Percentiles rank a stretch among this genome's conserved stretches.
These are phyloP conservation scores for Choiromyces venosus DNA, from an alignment of 495 filamentous ascomycete species.

Conservation along the genomic window DNA sequence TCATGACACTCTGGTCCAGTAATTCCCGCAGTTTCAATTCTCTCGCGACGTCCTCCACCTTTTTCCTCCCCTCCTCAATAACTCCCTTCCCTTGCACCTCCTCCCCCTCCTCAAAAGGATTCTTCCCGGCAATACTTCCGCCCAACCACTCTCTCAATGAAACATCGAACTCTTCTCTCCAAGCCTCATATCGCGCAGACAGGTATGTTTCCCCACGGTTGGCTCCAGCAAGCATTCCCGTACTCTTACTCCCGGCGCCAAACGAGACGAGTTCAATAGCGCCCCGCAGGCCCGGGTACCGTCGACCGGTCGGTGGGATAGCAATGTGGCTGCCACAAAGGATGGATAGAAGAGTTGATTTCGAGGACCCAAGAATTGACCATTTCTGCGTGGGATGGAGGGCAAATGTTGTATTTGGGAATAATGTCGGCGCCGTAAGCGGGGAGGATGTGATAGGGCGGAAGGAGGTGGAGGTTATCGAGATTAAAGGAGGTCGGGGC, in stretches of 20 bases:
- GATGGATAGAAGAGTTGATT: constrained; percentile 59
- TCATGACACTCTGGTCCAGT: constrained; percentile 72
- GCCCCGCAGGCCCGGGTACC: constrained; percentile 55
- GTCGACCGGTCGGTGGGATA: constrained; percentile 56
- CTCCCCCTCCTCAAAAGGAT: constrained; percentile 51
- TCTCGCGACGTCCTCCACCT: constrained; percentile 56
- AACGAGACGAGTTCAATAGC: constrained; percentile 39
- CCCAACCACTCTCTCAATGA: constrained; percentile 70
- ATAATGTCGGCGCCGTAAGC: constrained; percentile 49
- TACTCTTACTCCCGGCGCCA: constrained; percentile 40
- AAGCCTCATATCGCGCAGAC: constrained; percentile 86
- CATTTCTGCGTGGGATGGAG: constrained; percentile 53
- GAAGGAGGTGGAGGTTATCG: constrained; percentile 36
- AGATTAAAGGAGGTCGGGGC: constrained; percentile 29
- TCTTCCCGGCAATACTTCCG: constrained; percentile 39
- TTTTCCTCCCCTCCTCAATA: constrained; percentile 44
- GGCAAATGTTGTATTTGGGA: constrained; percentile 53
- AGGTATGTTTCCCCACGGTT: constrained; percentile 70
- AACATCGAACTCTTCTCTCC: constrained; percentile 80
- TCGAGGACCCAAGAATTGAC: constrained; percentile 58
- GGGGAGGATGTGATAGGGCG: constrained; percentile 19
- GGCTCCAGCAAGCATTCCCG: constrained; percentile 43
- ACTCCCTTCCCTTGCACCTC: constrained; percentile 51
- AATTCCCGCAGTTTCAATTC: constrained; percentile 62
- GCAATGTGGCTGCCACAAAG: constrained; percentile 59